Percentiles rank a stretch among this genome's conserved stretches.
Evolutionary conservation across 192 early-diverging fungal genomes (phyloP).

Genomic region (Backusella tarrabulga): DNA sequence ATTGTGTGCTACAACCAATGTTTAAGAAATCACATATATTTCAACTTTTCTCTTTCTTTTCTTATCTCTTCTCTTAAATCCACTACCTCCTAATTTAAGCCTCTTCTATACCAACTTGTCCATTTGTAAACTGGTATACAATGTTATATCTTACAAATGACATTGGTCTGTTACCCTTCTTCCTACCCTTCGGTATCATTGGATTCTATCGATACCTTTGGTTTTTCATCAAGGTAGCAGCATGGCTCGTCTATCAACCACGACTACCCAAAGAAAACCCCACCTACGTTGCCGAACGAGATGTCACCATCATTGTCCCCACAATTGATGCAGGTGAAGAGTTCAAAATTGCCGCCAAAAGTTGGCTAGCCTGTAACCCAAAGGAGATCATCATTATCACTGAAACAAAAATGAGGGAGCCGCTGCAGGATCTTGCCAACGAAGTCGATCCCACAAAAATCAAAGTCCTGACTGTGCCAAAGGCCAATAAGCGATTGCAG

Average conservation of each 20-base stretch:
- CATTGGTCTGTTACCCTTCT: conserved; percentile 49
- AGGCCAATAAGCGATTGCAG: conserved; percentile 63
- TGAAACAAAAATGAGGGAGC: conserved; percentile 47
- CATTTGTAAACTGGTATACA: neutral
- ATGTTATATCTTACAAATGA: conserved; percentile 72
- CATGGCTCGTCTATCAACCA: conserved; percentile 61
- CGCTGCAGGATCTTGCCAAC: conserved; percentile 53
- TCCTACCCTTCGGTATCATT: conserved; percentile 65
- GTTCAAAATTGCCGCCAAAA: conserved; percentile 64
- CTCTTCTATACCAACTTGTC: neutral
- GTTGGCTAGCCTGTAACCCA: conserved; percentile 62
- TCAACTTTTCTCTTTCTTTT: neutral
- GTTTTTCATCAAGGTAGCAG: conserved; percentile 62
- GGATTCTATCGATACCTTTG: conserved; percentile 73
- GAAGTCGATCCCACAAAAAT: conserved; percentile 55
- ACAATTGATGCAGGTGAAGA: conserved; percentile 75
- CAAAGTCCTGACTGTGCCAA: conserved; percentile 53
- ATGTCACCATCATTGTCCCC: conserved; percentile 69
- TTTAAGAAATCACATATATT: neutral
- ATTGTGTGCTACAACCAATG: neutral
- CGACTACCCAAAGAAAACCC: conserved; percentile 55
- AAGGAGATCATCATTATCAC: conserved; percentile 73
- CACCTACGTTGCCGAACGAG: conserved; percentile 49
- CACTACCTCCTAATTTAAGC: too few species aligned
- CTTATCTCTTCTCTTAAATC: too few species aligned